Base-by-base conservation (phyloP, 441 rosid genomes). In the Geranium incanum region DNA sequence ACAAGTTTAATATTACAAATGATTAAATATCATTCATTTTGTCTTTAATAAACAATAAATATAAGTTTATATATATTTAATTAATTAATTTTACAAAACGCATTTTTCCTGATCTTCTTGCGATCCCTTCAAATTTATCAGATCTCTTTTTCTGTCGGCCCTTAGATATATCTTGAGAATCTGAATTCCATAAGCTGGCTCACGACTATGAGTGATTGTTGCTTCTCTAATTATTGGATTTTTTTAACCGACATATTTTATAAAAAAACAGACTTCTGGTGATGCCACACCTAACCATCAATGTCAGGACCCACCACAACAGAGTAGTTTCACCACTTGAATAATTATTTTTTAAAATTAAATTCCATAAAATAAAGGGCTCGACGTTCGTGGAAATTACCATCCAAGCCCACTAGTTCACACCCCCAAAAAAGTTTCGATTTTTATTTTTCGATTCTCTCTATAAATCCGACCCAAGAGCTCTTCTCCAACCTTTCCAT, bases 211-310 rank as follows among this genome's bases (percentile, higher is more conserved):
- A n/a, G n/a, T n/a, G n/a, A n/a, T n/a, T n/a, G n/a, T n/a, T n/a
- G n/a, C n/a, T n/a, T n/a, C n/a, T n/a, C n/a, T n/a, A n/a, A n/a
- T n/a, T n/a, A n/a, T n/a, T n/a, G n/a, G n/a, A n/a, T n/a, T n/a
- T 48, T 48, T 48, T 48, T 48, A 48, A 7, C 13, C 13, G 55
- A 48, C 55, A 48, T 48, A n/a, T 48, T 48, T 43, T 48, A 23
- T 48, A 8, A 7, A 48, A 48, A 48, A 48, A 48, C 55, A 48
- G 55, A 9, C 55, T 48, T 48, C 55, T 48, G 55, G 55, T 48
- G 55, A 48, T 48, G 15, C 55, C 55, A 48, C 55, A 48, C 55
- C 55, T 48, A 48, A 48, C 55, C 55, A 48, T 48, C 55, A 48
- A 48, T 12, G 55, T 48, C 55, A 48, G 1, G 55, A 8, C 55